Evolutionary conservation across 768 basidiomycete genomes (phyloP).

Genomic region (Xanthoconium purpureum): DNA sequence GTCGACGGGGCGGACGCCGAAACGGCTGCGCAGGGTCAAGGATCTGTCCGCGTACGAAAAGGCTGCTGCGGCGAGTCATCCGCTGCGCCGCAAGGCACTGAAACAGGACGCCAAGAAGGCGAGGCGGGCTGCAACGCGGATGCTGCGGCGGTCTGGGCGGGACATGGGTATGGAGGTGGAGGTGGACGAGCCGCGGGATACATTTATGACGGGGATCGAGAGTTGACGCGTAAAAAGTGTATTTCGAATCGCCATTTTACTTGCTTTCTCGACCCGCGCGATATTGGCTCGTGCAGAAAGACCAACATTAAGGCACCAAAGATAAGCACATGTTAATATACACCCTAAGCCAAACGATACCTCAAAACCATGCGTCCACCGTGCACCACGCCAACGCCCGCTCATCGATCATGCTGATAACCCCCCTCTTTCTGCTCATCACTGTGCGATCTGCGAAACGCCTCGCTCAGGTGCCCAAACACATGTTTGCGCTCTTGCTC

Average conservation of each 20-base stretch:
- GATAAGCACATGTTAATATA: too few relatives aligned
- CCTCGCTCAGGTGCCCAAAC: not conserved
- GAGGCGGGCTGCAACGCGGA: constrained; percentile 47
- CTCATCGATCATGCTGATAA: too few relatives aligned
- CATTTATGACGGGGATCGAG: constrained; percentile 24
- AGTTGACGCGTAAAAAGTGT: not conserved
- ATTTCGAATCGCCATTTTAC: too few relatives aligned
- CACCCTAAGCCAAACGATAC: too few relatives aligned
- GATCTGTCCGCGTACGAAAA: constrained; percentile 54
- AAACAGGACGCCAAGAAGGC: constrained; percentile 66
- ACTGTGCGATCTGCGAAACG: constrained; percentile 6
- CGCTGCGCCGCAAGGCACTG: constrained; percentile 54
- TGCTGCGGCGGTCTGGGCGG: constrained; percentile 1
- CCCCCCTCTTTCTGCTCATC: not conserved
- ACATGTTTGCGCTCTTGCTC: not conserved
- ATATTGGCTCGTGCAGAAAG: too few relatives aligned
- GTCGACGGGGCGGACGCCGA: constrained; percentile 37
- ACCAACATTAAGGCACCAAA: too few relatives aligned
- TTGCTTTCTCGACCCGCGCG: too few relatives aligned
- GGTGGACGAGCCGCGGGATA: constrained; percentile 18
- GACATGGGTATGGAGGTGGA: constrained; percentile 28
- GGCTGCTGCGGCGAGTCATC: constrained; percentile 40
- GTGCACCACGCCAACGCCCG: too few relatives aligned
- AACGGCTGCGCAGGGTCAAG: constrained; percentile 57
- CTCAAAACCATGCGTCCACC: too few relatives aligned